Percentiles rank a stretch among this genome's conserved stretches.
Conservation (phyloP, 495 filamentous ascomycete genomes). For the Aspergillus leporis region DNA sequence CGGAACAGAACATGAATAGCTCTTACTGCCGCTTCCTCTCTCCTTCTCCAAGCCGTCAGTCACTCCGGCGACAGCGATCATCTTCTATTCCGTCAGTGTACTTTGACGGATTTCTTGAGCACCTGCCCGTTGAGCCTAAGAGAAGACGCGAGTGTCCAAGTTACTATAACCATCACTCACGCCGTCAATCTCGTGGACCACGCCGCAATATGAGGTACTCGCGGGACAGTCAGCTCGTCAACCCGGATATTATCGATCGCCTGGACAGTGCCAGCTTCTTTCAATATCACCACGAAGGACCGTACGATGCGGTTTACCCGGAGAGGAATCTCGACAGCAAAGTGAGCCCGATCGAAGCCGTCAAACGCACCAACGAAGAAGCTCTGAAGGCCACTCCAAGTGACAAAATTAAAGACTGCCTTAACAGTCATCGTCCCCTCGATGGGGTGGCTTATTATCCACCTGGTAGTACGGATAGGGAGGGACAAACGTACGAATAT, state of each 20-base stretch:
- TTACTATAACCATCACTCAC: constrained; percentile 20
- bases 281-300: constrained; percentile 87
- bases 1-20: constrained; percentile 34
- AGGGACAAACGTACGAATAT: constrained; percentile 73
- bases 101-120: constrained; percentile 32
- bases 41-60: constrained; percentile 27
- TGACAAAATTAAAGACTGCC: constrained; percentile 74
- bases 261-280: constrained; percentile 64
- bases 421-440: constrained; percentile 76
- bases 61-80: constrained; percentile 28
- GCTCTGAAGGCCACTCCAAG: constrained; percentile 80
- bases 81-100: constrained; percentile 34
- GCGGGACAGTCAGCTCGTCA: constrained; percentile 61
- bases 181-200: constrained; percentile 19
- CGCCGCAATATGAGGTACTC: constrained; percentile 38
- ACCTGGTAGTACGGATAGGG: constrained; percentile 64
- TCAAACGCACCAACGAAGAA: constrained; percentile 70
- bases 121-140: constrained; percentile 34
- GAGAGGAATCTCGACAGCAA: constrained; percentile 66
- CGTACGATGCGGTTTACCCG: constrained; percentile 80
- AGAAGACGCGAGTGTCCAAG: constrained; percentile 21
- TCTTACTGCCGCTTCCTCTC: constrained; percentile 41
- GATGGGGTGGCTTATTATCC: constrained; percentile 80
- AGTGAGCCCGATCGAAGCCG: constrained; percentile 73
- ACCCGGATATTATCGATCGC: constrained; percentile 77